These are phyloP conservation scores for Lumnitzera racemosa DNA, from an alignment of 345 rosid species.

Conservation along the genomic window DNA sequence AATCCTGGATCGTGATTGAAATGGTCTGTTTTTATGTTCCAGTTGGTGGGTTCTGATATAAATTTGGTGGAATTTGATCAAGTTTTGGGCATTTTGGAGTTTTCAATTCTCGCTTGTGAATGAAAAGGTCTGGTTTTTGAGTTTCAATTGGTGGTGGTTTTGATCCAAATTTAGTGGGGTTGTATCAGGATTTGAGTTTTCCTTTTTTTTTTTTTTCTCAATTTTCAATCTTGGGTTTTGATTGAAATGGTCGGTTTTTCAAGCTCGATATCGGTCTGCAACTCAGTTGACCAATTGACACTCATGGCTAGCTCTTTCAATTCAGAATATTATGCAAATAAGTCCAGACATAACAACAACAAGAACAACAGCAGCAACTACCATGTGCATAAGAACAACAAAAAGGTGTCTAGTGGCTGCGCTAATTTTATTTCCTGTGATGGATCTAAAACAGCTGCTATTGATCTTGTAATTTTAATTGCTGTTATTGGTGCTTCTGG, in stretches of 20 bases:
- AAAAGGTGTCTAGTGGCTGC: conserved; percentile 2
- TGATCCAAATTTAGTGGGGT: conserved; percentile 1
- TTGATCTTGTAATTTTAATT: conserved; percentile 16
- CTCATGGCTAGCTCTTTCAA: conserved; percentile 11
- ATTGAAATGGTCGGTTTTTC: conserved; percentile 13
- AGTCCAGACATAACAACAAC: not conserved
- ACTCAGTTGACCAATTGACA: conserved; percentile 8
- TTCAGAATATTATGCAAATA: not conserved
- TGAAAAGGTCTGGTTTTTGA: too few relatives aligned
- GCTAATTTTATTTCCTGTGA: conserved; percentile 4
- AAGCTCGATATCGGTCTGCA: conserved; percentile 14
- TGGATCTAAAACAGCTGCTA: conserved; percentile 11
- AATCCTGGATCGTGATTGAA: too few relatives aligned
- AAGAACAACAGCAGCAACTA: not conserved
- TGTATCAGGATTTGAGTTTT: not conserved
- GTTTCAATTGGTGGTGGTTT: not conserved
- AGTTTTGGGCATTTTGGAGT: too few relatives aligned
- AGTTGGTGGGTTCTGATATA: too few relatives aligned
- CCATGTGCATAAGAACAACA: not conserved
- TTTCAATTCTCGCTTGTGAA: too few relatives aligned
- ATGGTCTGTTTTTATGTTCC: too few relatives aligned
- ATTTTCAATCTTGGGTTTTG: not conserved
- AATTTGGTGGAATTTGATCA: too few relatives aligned
- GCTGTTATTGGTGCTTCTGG: conserved; percentile 16
- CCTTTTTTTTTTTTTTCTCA: not conserved